Evolutionary conservation across 345 rosid species (phyloP).

Genomic region (Brassica rapa): DNA sequence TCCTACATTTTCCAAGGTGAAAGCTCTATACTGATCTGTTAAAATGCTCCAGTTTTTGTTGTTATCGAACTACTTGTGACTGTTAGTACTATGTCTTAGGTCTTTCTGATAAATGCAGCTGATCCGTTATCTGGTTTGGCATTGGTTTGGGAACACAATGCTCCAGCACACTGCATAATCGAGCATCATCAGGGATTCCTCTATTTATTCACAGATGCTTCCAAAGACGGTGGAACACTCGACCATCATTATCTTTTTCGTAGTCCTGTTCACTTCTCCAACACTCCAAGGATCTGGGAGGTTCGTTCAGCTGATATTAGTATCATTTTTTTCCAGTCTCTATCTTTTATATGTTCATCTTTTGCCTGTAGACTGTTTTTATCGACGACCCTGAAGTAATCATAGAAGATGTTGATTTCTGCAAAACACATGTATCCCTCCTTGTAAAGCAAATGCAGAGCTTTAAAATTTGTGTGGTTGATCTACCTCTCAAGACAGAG

Average conservation of each 20-base stretch:
- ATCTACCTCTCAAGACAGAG: slow-evolving; percentile 62
- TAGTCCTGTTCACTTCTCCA: slow-evolving; percentile 52
- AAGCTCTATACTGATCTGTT: background rate
- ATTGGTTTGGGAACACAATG: slow-evolving; percentile 84
- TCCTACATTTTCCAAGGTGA: slow-evolving; percentile 75
- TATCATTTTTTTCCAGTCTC: background rate
- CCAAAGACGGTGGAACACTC: slow-evolving; percentile 55
- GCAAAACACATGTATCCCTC: slow-evolving; percentile 65
- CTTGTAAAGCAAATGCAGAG: slow-evolving; percentile 60
- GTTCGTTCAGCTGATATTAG: slow-evolving; percentile 35
- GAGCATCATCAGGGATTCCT: slow-evolving; percentile 92
- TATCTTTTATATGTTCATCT: no score
- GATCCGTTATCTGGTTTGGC: slow-evolving; percentile 77
- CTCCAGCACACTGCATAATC: slow-evolving; percentile 74
- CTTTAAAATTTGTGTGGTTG: slow-evolving; percentile 67
- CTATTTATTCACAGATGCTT: slow-evolving; percentile 83
- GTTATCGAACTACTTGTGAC: background rate
- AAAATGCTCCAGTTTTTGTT: background rate
- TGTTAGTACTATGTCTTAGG: slow-evolving; percentile 59
- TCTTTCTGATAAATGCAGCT: slow-evolving; percentile 92
- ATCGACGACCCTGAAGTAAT: slow-evolving; percentile 51
- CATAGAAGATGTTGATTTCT: slow-evolving; percentile 89
- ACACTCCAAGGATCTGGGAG: slow-evolving; percentile 75
- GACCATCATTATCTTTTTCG: slow-evolving; percentile 82
- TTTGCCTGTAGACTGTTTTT: slow-evolving; percentile 59